A percentile compares a stretch with the other conserved stretches of the same genome.
phyloP scores from a whole-genome alignment of 1,139 yeast species.

The Candida sanyaensis region DNA sequence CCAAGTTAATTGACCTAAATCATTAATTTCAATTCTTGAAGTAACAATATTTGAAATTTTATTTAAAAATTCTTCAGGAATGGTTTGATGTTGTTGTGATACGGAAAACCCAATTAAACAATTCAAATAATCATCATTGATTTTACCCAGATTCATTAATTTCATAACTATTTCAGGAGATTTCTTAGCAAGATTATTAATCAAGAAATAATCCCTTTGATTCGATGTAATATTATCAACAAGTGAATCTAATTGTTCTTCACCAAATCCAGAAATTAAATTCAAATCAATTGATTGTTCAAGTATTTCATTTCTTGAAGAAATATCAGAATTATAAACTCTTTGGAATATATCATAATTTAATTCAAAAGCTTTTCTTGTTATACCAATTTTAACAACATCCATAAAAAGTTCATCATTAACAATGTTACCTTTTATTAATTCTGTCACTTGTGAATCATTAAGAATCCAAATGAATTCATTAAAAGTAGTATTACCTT shows the following conservation, averaged over 20 bases:
- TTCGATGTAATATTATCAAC: constrained; percentile 17
- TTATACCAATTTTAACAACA: constrained; percentile 4
- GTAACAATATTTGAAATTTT: constrained; percentile 9
- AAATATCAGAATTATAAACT: background rate
- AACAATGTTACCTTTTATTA: constrained; percentile 1
- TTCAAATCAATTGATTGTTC: constrained; percentile 17
- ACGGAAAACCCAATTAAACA: constrained; percentile 26
- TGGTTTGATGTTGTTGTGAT: constrained; percentile 5
- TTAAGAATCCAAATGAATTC: constrained; percentile 19
- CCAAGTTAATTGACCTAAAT: constrained; percentile 15
- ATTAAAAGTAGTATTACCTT: background rate
- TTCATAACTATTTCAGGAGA: constrained; percentile 15
- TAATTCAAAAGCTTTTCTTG: constrained; percentile 2
- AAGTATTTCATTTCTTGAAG: constrained; percentile 8
- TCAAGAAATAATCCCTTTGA: constrained; percentile 21
- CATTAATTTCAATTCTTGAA: constrained; percentile 12
- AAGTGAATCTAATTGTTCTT: constrained; percentile 19
- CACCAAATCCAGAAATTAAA: constrained; percentile 23
- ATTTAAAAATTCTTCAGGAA: constrained; percentile 9
- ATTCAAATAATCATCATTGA: constrained; percentile 21
- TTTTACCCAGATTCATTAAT: constrained; percentile 15
- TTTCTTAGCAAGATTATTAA: constrained; percentile 21
- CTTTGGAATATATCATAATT: constrained; percentile 9
- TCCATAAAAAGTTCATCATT: constrained; percentile 1
- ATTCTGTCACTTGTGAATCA: constrained; percentile 13